Evolutionary conservation across 2,329 filamentous ascomycete species (phyloP).

Genomic region (Cercospora sp.): DNA sequence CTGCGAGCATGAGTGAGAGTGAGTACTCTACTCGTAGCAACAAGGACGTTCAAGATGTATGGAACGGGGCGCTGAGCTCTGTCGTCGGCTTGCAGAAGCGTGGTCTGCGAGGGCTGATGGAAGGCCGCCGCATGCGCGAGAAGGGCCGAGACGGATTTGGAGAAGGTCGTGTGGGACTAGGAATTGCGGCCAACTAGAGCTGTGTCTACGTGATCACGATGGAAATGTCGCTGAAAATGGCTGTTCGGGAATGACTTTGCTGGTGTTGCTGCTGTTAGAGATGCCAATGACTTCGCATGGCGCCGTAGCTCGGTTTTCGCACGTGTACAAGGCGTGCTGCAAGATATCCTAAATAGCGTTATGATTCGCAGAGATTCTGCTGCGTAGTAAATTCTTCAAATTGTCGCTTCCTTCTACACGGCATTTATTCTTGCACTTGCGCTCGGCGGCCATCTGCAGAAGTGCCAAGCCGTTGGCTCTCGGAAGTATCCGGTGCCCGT

Average conservation of each 20-base stretch:
- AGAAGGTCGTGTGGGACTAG: slow-evolving; percentile 40
- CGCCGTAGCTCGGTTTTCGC: background rate
- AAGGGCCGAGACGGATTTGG: slow-evolving; percentile 50
- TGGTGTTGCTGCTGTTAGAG: slow-evolving; percentile 1
- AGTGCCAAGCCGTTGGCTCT: background rate
- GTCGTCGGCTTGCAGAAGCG: slow-evolving; percentile 96
- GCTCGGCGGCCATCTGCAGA: background rate
- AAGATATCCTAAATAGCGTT: slow-evolving; percentile 5
- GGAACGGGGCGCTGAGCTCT: slow-evolving; percentile 78
- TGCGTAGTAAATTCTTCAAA: background rate
- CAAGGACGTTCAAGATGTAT: slow-evolving; percentile 63
- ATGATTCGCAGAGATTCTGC: background rate
- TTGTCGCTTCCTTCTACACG: background rate
- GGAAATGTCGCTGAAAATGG: background rate
- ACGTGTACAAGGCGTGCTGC: background rate
- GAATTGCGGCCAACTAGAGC: slow-evolving; percentile 33
- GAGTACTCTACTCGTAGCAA: slow-evolving; percentile 41
- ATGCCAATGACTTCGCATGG: background rate
- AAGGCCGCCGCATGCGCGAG: slow-evolving; percentile 82
- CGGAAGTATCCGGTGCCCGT: background rate
- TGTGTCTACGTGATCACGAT: background rate
- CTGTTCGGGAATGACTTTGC: slow-evolving; percentile 1
- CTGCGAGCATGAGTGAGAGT: slow-evolving; percentile 39
- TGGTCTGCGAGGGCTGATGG: slow-evolving; percentile 89
- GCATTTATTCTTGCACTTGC: background rate